Base-by-base conservation (phyloP, 2,329 filamentous ascomycete species). In the Diplodia intermedia region DNA sequence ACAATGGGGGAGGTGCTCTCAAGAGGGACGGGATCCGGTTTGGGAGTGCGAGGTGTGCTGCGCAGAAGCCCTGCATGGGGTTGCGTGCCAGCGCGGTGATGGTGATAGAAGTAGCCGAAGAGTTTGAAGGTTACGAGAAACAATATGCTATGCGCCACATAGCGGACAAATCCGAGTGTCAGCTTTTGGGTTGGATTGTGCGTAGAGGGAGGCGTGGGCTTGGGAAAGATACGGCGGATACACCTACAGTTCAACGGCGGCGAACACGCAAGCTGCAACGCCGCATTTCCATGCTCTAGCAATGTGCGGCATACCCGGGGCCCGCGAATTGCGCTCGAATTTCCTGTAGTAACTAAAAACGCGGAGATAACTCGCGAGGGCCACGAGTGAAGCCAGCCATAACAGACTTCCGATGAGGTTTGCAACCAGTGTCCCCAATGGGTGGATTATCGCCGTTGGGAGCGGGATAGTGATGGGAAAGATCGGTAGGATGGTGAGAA, bases 101-200 rank as follows among this genome's bases (percentile, higher is more conserved):
- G 70, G 55, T 75, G 73, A 60, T 71, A 75, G 54, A 72, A 72
- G 63, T 73, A 73, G 4, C 71, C 53, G 65, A 72, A 73, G 2
- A 66, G 29, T 12, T 72, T 62, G 9, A 70, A 71, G 15, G 72
- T 73, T 47, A 69, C 52, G 38, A 73, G 67, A 68, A 73, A 75
- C 7, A 74, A 70, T 14, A 73, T 31, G 33, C 72, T 73, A 57
- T 14, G 23, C n/a, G 18, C 8, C 26, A 33, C 43, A 26, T 15
- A 36, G 29, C 4, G 11, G 23, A 33, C 15, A 15, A 4, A 36
- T 14, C 31, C 14, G 65, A 66, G 43, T 57, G 20, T 33, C 26
- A 31, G n/a, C 40, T n/a, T 36, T 43, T 23, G 15, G 26, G 38
- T 7, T 18, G 14, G 31, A 33, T 7, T n/a, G 23, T 26, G 26